Evolutionary conservation across 192 early-diverging fungal genomes (phyloP).

Genomic region (Backusella parvicylindrica): DNA sequence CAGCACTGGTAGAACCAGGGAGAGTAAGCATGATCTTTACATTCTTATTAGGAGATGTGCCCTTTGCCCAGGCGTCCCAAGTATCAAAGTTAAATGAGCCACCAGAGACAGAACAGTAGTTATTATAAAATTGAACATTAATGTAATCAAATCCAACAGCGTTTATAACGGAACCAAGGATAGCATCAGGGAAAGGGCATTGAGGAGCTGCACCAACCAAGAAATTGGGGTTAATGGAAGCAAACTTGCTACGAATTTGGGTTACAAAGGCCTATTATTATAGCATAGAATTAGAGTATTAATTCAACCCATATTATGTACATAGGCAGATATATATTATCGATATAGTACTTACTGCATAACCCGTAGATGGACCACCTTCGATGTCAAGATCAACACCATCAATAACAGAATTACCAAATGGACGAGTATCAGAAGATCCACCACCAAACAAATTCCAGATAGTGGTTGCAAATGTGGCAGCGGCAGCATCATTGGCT

Average conservation of each 20-base stretch:
- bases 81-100: conserved; percentile 69
- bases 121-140: conserved; percentile 82
- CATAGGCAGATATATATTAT: background rate
- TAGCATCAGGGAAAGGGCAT: conserved; percentile 74
- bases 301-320: background rate
- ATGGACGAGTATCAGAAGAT: conserved; percentile 56
- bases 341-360: conserved; percentile 29
- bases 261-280: conserved; percentile 43
- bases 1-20: conserved; percentile 61
- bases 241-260: conserved; percentile 51
- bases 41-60: conserved; percentile 55
- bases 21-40: conserved; percentile 64
- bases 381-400: conserved; percentile 63
- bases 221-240: conserved; percentile 27
- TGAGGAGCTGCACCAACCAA: conserved; percentile 70
- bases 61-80: conserved; percentile 67
- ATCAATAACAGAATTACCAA: conserved; percentile 59
- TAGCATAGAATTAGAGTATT: background rate
- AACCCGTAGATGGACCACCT: conserved; percentile 55
- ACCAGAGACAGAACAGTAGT: conserved; percentile 58
- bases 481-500: conserved; percentile 48
- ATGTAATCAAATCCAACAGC: conserved; percentile 63
- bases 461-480: conserved; percentile 62
- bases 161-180: conserved; percentile 55
- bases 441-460: conserved; percentile 80